These are phyloP conservation scores for Xylaria polymorpha DNA, from an alignment of 2,329 filamentous ascomycete genomes.

Conservation along the genomic window DNA sequence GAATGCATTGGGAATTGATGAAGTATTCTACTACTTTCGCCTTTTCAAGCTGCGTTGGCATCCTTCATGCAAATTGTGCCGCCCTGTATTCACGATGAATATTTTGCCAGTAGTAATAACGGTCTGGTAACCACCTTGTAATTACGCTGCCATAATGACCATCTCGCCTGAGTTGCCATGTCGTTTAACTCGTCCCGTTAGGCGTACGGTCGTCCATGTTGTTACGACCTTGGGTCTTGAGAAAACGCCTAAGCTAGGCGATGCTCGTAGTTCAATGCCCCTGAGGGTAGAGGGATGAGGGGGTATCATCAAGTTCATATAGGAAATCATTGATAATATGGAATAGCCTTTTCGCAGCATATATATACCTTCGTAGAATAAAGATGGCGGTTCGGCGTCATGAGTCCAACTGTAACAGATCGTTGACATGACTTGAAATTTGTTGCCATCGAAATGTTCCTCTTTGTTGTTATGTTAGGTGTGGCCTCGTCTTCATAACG, in stretches of 20 bases:
- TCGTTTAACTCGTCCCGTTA: not conserved
- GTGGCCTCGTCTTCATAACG: not conserved
- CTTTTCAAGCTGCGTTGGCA: not conserved
- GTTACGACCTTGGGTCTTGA: not conserved
- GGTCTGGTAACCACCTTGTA: not conserved
- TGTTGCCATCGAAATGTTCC: not conserved
- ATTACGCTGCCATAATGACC: not conserved
- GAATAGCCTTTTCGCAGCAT: not conserved
- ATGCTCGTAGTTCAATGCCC: no score
- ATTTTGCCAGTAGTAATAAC: not conserved
- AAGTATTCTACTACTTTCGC: not conserved
- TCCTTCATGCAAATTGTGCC: not conserved
- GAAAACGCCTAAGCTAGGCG: not conserved
- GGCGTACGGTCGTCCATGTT: not conserved
- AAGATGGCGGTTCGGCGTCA: not conserved
- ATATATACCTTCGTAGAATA: not conserved
- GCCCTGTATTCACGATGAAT: not conserved
- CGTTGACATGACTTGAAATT: not conserved
- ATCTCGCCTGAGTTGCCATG: not conserved
- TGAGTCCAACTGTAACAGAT: not conserved
- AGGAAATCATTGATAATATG: not conserved
- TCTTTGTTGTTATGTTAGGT: not conserved
- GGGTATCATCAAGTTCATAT: not conserved
- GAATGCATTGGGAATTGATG: constrained; percentile 1
- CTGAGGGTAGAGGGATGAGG: not conserved